Conservation (phyloP, 2,329 filamentous ascomycete species). For the Monosporascus sp. region DNA sequence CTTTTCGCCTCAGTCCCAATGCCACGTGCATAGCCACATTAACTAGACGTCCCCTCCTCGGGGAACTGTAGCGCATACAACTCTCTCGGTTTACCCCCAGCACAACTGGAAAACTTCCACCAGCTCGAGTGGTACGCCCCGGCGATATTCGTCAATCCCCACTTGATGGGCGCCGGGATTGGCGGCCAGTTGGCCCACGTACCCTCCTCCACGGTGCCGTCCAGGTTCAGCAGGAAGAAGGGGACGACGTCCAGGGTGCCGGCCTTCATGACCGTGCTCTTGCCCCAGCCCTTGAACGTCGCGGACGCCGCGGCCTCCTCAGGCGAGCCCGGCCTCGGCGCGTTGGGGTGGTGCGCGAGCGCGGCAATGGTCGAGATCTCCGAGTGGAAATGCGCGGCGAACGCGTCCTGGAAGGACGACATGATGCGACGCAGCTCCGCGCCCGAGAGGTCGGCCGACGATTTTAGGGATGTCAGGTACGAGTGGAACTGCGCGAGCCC, state of each 20-base stretch:
- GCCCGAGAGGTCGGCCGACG: slow-evolving; percentile 38
- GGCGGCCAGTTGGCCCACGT: slow-evolving; percentile 60
- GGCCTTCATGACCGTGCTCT: slow-evolving; percentile 58
- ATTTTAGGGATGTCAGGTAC: slow-evolving; percentile 42
- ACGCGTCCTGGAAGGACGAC: slow-evolving; percentile 43
- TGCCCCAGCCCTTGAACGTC: slow-evolving; percentile 57
- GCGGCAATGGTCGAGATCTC: slow-evolving; percentile 48
- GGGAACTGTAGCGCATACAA: slow-evolving; percentile 42
- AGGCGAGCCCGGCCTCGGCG: slow-evolving; percentile 41
- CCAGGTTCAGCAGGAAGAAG: slow-evolving; percentile 60
- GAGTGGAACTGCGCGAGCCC: slow-evolving; percentile 47
- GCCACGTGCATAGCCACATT: too few relatives aligned
- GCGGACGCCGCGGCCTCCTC: slow-evolving; percentile 40
- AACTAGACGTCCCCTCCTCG: not conserved
- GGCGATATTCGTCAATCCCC: slow-evolving; percentile 54
- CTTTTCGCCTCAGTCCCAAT: too few relatives aligned
- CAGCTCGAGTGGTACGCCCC: slow-evolving; percentile 50
- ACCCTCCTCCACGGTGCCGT: slow-evolving; percentile 53
- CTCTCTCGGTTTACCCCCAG: slow-evolving; percentile 45
- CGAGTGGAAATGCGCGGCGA: slow-evolving; percentile 50
- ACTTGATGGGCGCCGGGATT: slow-evolving; percentile 55
- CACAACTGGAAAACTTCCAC: slow-evolving; percentile 63
- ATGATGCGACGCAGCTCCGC: slow-evolving; percentile 44
- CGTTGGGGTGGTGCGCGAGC: slow-evolving; percentile 44
- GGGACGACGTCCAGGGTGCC: slow-evolving; percentile 55